Evolutionary conservation across 495 filamentous ascomycete species (phyloP), one percentile per base, ranked within the genome.

Genomic region (Tuber umbilicatum): DNA sequence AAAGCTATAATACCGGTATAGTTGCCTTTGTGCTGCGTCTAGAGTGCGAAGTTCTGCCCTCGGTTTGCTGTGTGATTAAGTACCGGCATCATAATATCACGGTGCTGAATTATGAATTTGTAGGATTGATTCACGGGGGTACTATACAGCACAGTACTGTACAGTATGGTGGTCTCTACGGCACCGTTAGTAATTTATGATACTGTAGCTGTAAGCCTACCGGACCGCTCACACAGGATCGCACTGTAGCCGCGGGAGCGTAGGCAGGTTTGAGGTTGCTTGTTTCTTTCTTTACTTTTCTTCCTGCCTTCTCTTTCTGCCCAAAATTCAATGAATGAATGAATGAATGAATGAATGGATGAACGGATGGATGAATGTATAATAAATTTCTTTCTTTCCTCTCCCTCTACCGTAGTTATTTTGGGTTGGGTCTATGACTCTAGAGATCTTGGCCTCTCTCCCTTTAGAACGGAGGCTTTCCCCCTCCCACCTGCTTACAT

Each of bases 181-280:
- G 12, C 9, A 12, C 12, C 41, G 19, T 17, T 21, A 23, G 45
- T 23, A 27, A 47, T 10, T 6, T 55, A 55, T 27, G n/a, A 17
- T 64, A 64, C n/a, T 64, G 55, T 64, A 64, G 27, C 2, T 64
- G 55, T 64, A 64, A 64, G 55, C 55, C 55, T 64, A 35, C 55
- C 55, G 14, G 27, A 64, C 55, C 55, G 55, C 55, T 64, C n/a
- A 35, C 31, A 35, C 50, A 19, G 14, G 55, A 64, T 64, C 27
- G 55, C 12, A 35, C 4, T 35, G 55, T 19, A 14, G 31, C 31
- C 9, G 55, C 31, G 27, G 55, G 27, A 64, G 55, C 14, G 14
- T 35, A 17, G 55, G 55, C 31, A 6, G 55, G 27, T 60, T 60
- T n/a, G 23, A 60, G 50, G 23, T 60, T 27, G 50, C 50, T 27